Percentiles rank a stretch among this genome's conserved stretches.
phyloP scores from a whole-genome alignment of 805 yeast genomes.

The Candida succiphila region DNA sequence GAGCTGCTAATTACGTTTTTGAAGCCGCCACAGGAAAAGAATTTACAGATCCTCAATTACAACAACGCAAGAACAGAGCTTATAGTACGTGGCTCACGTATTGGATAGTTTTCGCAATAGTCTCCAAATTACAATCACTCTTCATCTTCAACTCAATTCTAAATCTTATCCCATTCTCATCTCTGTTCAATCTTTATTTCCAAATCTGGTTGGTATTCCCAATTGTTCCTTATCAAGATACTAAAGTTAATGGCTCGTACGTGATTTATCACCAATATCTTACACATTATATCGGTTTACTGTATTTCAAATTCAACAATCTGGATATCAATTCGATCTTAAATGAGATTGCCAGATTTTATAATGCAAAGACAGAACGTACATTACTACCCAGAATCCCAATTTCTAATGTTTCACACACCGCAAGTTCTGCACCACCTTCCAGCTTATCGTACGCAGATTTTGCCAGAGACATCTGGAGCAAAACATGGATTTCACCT shows the following conservation, averaged over 20 bases:
- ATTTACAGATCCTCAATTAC: not conserved
- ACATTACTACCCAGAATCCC: constrained; percentile 3
- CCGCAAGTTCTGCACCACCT: no score
- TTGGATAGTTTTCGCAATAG: constrained; percentile 54
- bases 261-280: constrained; percentile 6
- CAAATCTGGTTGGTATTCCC: constrained; percentile 55
- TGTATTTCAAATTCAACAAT: constrained; percentile 2
- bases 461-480: no score
- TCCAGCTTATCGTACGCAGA: no score
- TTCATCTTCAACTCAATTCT: constrained; percentile 27
- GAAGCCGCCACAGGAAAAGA: constrained; percentile 1
- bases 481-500: no score
- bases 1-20: no score
- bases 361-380: constrained; percentile 1
- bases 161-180: constrained; percentile 44
- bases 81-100: constrained; percentile 34
- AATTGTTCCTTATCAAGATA: constrained; percentile 11
- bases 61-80: constrained; percentile 1
- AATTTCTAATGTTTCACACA: no score
- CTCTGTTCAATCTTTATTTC: constrained; percentile 34
- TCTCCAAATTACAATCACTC: constrained; percentile 11
- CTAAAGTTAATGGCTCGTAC: constrained; percentile 4
- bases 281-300: constrained; percentile 1
- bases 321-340: constrained; percentile 5
- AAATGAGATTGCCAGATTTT: constrained; percentile 2